Conservation (phyloP, 371 early-diverging fungal genomes). For the Apophysomyces elegans region DNA sequence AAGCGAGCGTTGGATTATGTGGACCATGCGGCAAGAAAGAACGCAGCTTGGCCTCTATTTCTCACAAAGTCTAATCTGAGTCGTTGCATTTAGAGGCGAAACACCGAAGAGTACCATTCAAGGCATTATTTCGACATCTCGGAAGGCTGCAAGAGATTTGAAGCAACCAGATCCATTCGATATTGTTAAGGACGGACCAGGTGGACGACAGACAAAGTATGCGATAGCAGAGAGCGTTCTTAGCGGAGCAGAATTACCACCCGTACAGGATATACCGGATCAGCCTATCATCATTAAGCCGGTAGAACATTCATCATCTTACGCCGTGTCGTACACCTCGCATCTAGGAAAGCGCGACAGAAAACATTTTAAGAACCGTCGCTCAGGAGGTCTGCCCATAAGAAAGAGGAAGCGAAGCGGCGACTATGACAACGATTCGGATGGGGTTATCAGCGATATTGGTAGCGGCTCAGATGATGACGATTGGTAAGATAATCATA, state of each 20-base stretch:
- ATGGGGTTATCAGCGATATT: constrained; percentile 13
- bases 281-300: constrained; percentile 51
- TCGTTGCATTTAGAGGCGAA: constrained; percentile 42
- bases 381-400: not conserved
- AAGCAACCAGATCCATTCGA: constrained; percentile 51
- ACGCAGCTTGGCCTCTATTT: constrained; percentile 5
- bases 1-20: constrained; percentile 5
- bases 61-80: constrained; percentile 7
- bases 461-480: constrained; percentile 33
- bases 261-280: constrained; percentile 46
- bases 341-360: constrained; percentile 37
- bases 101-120: constrained; percentile 60
- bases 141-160: constrained; percentile 49
- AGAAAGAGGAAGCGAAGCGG: constrained; percentile 5
- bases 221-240: constrained; percentile 46
- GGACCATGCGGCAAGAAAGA: constrained; percentile 9
- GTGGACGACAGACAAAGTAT: constrained; percentile 49
- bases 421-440: constrained; percentile 11
- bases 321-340: constrained; percentile 2
- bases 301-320: constrained; percentile 28
- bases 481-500: constrained; percentile 27
- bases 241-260: constrained; percentile 38
- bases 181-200: constrained; percentile 44
- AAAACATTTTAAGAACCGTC: constrained; percentile 19
- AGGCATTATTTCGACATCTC: constrained; percentile 58